Base-by-base conservation (phyloP, 257 asterid genomes). In the Coffea canephora region DNA sequence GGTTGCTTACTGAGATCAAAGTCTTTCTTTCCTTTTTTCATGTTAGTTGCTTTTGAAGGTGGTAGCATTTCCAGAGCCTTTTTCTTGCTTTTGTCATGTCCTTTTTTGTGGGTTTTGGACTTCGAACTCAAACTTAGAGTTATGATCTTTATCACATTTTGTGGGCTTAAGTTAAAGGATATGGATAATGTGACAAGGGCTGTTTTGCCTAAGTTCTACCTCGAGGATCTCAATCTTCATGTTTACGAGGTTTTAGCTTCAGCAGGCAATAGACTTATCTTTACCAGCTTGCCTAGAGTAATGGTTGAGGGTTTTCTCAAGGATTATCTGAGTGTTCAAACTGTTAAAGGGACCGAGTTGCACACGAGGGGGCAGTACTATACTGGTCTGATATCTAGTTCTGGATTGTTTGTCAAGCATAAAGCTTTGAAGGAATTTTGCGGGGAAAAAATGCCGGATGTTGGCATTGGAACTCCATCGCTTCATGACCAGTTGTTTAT, bases 21-120 rank as follows among this genome's bases (percentile, higher is more conserved):
- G 9, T 91, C 97, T 0, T 91, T 93, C 81, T 95, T 93, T 57
- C 99, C 99, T 23, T 95, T 85, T 88, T 93, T 95, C 91, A 95
- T 95, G 99, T 89, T 95, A 1, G 93, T 95, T 41, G 96, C 99
- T 14, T 93, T 95, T 52, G 99, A 95, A 85, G 98, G 93, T 59
- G 99, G 99, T 39, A 76, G 97, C 89, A 84, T 93, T 68, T 12
- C 89, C 34, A 80, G 99, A 25, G 96, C 99, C 1, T 79, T 95
- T 0, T 67, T 93, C 18, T 88, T 95, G 36, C 93, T 95, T 55
- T 21, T 93, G 0, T 89, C 96, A 0, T 89, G 74, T 39, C 97
- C 99, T 0, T 8, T 95, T 8, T 27, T 91, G 34, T 69, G 75
- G 64, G 6, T 88, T 49, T 80, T 91, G 50, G 88, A 85, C 50